These are phyloP conservation scores for Nakazawaea populi DNA, from an alignment of 805 yeast genomes.

Conservation along the genomic window DNA sequence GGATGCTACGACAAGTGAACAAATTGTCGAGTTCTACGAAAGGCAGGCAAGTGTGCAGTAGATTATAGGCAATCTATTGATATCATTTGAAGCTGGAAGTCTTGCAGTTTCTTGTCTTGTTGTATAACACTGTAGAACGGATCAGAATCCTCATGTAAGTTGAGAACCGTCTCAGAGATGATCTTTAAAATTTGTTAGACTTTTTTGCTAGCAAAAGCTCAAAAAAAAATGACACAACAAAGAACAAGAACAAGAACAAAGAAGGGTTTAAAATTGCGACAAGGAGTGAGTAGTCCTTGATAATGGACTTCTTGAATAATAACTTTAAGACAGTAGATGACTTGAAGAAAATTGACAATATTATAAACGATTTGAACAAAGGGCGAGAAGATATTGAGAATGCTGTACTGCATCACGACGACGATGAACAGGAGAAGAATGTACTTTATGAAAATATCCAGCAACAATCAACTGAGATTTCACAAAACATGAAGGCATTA, in stretches of 20 bases:
- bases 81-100: too few relatives aligned
- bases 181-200: too few relatives aligned
- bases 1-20: slow-evolving; percentile 82
- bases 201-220: too few relatives aligned
- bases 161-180: too few relatives aligned
- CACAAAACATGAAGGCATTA: background rate
- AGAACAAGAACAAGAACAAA: background rate
- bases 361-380: slow-evolving; percentile 2
- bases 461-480: slow-evolving; percentile 1
- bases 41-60: slow-evolving; percentile 44
- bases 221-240: background rate
- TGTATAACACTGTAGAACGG: background rate
- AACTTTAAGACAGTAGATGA: slow-evolving; percentile 11
- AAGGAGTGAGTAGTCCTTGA: background rate
- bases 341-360: slow-evolving; percentile 6
- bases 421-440: background rate
- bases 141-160: too few relatives aligned
- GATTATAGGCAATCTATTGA: too few relatives aligned
- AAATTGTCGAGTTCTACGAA: slow-evolving; percentile 77
- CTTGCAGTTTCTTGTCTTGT: too few relatives aligned
- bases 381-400: slow-evolving; percentile 8
- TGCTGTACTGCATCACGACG: slow-evolving; percentile 2
- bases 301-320: slow-evolving; percentile 8
- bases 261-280: background rate
- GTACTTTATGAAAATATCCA: background rate